Conservation (phyloP, 1,284 basidiomycete species). For the Fistulina hepatica region DNA sequence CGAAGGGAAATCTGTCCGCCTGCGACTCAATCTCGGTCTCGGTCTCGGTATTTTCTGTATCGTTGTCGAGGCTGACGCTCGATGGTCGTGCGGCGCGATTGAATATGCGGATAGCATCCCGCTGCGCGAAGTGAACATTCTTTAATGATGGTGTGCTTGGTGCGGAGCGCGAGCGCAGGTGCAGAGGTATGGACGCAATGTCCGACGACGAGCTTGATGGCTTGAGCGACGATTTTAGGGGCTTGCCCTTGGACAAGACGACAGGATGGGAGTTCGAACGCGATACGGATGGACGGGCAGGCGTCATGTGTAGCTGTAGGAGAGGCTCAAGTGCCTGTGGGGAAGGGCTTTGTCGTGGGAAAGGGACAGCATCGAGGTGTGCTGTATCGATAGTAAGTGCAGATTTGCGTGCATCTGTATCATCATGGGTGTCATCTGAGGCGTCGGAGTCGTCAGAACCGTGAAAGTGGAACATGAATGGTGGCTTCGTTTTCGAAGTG, state of each 20-base stretch:
- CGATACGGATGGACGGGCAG: constrained; percentile 18
- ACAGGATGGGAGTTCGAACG: constrained; percentile 31
- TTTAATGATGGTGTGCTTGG: constrained; percentile 52
- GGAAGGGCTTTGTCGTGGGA: constrained; percentile 24
- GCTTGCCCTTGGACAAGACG: constrained; percentile 77
- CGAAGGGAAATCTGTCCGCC: constrained; percentile 31
- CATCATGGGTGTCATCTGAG: constrained; percentile 14
- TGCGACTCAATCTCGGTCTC: constrained; percentile 50
- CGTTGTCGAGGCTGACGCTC: constrained; percentile 38
- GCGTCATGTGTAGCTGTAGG: constrained; percentile 17
- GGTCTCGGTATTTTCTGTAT: constrained; percentile 79
- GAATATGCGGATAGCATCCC: constrained; percentile 71
- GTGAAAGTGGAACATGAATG: constrained; percentile 4
- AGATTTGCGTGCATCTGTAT: constrained; percentile 5
- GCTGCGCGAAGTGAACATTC: constrained; percentile 79
- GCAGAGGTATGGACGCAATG: constrained; percentile 28
- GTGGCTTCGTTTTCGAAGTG: constrained; percentile 10
- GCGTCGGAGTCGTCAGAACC: constrained; percentile 19
- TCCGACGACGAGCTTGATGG: constrained; percentile 46
- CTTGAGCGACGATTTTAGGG: constrained; percentile 85
- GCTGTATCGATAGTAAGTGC: constrained; percentile 5
- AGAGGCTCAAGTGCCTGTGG: constrained; percentile 18
- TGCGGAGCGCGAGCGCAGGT: constrained; percentile 45
- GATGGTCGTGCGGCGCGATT: constrained; percentile 70
- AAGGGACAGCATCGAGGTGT: constrained; percentile 19